phyloP scores from a whole-genome alignment of 2,329 filamentous ascomycete genomes.

The Trichophyton simii region DNA sequence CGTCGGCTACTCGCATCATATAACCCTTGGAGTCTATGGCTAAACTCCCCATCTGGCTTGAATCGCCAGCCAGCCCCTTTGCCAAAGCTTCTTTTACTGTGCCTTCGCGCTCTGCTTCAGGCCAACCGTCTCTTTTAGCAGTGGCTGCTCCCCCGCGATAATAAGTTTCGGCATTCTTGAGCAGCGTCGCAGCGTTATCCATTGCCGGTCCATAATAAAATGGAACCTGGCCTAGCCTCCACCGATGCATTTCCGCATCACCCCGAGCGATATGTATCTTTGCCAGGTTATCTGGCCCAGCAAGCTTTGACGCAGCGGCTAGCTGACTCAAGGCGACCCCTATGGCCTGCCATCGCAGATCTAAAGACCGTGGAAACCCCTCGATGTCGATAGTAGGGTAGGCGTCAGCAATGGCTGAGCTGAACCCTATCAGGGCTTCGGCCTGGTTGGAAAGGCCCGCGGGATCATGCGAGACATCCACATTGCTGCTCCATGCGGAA shows the following conservation, averaged over 20 bases:
- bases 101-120: conserved; percentile 33
- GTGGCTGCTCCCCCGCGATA: conserved; percentile 42
- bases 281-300: conserved; percentile 37
- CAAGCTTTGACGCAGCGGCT: conserved; percentile 40
- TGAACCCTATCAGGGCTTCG: conserved; percentile 44
- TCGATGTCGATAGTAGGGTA: conserved; percentile 20
- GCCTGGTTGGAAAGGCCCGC: conserved; percentile 43
- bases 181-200: conserved; percentile 35
- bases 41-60: conserved; percentile 28
- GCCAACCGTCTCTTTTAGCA: conserved; percentile 29
- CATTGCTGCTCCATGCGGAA: conserved; percentile 28
- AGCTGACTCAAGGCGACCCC: conserved; percentile 40
- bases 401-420: conserved; percentile 34
- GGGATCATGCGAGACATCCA: conserved; percentile 34
- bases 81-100: conserved; percentile 39
- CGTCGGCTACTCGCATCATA: conserved; percentile 33
- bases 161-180: conserved; percentile 46
- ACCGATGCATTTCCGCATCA: conserved; percentile 44
- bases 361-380: conserved; percentile 21
- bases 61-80: conserved; percentile 33
- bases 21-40: conserved; percentile 26
- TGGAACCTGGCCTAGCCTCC: conserved; percentile 38
- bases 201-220: conserved; percentile 31
- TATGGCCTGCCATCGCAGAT: conserved; percentile 41
- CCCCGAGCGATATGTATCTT: conserved; percentile 44